These are phyloP conservation scores for Scheffersomyces segobiensis DNA, from an alignment of 1,139 yeast genomes.

Conservation along the genomic window DNA sequence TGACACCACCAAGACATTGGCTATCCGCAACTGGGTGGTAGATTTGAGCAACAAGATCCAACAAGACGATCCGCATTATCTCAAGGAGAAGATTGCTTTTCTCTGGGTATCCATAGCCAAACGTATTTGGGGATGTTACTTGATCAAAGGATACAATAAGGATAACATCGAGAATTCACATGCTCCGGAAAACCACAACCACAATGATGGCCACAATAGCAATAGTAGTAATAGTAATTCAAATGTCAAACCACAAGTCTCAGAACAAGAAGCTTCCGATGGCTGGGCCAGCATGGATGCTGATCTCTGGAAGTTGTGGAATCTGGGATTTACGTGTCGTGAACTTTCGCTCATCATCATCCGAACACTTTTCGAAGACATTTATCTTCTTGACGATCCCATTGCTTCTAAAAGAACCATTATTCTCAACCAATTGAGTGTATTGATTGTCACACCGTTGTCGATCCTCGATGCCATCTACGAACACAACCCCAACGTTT, in stretches of 20 bases:
- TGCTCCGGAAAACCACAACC: background rate
- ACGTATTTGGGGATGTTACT: constrained; percentile 78
- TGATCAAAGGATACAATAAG: constrained; percentile 24
- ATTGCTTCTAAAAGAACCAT: constrained; percentile 79
- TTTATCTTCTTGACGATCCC: constrained; percentile 90
- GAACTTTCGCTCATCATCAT: constrained; percentile 77
- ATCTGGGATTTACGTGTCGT: constrained; percentile 57
- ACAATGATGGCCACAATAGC: background rate
- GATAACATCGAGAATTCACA: background rate
- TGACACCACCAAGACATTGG: constrained; percentile 62
- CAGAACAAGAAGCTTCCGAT: constrained; percentile 49
- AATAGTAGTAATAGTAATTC: constrained; percentile 3
- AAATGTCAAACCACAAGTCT: constrained; percentile 12
- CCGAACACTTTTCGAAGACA: constrained; percentile 88
- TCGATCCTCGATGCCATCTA: constrained; percentile 64
- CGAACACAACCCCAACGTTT: constrained; percentile 66
- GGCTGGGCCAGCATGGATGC: constrained; percentile 94
- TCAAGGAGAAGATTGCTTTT: constrained; percentile 85
- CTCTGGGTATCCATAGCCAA: constrained; percentile 95
- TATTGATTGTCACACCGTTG: constrained; percentile 77
- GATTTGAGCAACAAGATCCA: constrained; percentile 66
- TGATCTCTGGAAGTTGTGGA: constrained; percentile 76
- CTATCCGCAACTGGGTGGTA: constrained; percentile 81
- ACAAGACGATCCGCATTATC: constrained; percentile 78
- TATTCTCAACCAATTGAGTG: constrained; percentile 79